These are phyloP conservation scores for Pythium coloratum DNA, from an alignment of 352 stramenopile genomes.

Conservation along the genomic window DNA sequence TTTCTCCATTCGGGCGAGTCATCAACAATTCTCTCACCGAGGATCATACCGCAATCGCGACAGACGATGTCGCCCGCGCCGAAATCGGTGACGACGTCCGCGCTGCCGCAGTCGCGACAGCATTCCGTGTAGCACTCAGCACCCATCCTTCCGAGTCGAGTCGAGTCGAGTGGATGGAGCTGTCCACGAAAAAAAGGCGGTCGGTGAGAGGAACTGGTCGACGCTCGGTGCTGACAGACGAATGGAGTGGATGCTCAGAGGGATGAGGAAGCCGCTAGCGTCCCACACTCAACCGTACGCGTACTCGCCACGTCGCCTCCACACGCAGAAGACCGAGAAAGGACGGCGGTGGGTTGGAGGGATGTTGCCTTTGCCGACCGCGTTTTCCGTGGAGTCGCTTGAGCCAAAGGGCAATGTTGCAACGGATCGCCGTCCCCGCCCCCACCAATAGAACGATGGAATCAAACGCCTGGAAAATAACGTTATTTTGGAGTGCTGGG, in stretches of 20 bases:
- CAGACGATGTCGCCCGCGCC: constrained; percentile 81
- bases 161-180: constrained; percentile 2
- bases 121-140: constrained; percentile 63
- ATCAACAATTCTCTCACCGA: constrained; percentile 88
- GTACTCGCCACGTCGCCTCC: neutral
- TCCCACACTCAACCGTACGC: neutral
- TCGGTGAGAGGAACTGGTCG: neutral
- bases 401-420: constrained; percentile 7
- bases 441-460: constrained; percentile 21
- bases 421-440: constrained; percentile 17
- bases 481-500: neutral
- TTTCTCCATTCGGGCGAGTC: constrained; percentile 85
- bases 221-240: neutral
- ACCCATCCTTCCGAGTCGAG: constrained; percentile 33
- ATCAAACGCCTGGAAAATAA: constrained; percentile 16
- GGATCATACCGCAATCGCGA: constrained; percentile 78
- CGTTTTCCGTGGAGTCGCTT: neutral
- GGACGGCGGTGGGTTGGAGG: neutral
- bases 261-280: neutral
- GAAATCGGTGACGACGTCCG: constrained; percentile 80
- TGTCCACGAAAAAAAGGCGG: neutral
- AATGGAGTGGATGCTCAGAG: neutral
- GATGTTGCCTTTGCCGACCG: neutral
- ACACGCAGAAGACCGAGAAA: constrained; percentile 3
- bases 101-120: constrained; percentile 68